Conservation (phyloP, 208 protist species). For the Wallacemonas sp. region DNA sequence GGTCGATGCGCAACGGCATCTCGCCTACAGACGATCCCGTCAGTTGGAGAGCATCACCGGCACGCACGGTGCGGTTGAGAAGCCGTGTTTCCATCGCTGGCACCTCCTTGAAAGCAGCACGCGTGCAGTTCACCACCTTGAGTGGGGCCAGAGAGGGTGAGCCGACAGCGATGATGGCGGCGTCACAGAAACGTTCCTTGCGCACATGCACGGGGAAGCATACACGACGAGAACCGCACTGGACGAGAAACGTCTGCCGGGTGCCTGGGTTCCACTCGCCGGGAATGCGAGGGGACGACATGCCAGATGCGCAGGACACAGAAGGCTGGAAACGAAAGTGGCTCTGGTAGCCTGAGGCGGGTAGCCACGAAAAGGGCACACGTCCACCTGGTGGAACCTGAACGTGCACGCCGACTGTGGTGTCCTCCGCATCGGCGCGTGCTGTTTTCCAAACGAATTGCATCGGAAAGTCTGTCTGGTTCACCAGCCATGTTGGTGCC, state of each 20-base stretch:
- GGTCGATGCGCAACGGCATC: slow-evolving; percentile 28
- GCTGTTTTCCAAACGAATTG: slow-evolving; percentile 7
- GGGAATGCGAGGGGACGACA: slow-evolving; percentile 1
- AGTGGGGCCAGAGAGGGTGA: slow-evolving; percentile 32
- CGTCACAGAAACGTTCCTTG: slow-evolving; percentile 43
- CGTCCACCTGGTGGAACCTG: neutral
- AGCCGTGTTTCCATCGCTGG: slow-evolving; percentile 26
- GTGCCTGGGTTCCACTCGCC: slow-evolving; percentile 9
- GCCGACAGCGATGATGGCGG: slow-evolving; percentile 50
- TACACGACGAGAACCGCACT: slow-evolving; percentile 25
- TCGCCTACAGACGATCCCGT: neutral
- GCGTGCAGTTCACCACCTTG: slow-evolving; percentile 53
- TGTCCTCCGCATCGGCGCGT: neutral
- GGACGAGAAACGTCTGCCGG: slow-evolving; percentile 5
- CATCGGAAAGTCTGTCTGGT: neutral
- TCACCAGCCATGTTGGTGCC: slow-evolving; percentile 5
- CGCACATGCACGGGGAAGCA: slow-evolving; percentile 24
- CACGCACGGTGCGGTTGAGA: slow-evolving; percentile 22
- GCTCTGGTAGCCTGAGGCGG: neutral
- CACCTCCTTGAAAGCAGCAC: slow-evolving; percentile 32
- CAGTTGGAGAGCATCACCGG: slow-evolving; percentile 23
- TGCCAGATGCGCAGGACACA: neutral
- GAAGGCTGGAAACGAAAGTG: slow-evolving; percentile 5
- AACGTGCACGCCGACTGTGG: too few relatives aligned
- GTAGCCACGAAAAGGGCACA: slow-evolving; percentile 1